These are phyloP conservation scores for Periconia macrospinosa DNA, from an alignment of 2,329 filamentous ascomycete genomes.

Conservation along the genomic window DNA sequence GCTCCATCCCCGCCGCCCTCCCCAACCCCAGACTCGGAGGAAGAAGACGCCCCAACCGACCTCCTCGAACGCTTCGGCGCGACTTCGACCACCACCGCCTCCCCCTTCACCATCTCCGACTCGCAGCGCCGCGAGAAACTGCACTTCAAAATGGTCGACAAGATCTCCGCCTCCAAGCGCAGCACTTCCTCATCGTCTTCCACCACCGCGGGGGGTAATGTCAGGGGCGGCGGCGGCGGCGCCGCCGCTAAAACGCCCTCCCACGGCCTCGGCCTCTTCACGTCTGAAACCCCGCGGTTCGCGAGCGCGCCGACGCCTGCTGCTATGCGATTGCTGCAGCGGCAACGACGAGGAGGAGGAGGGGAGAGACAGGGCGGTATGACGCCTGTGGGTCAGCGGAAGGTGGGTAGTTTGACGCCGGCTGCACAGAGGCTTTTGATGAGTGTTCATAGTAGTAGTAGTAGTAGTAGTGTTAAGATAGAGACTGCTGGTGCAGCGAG, in stretches of 20 bases:
- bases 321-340: slow-evolving; percentile 55
- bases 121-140: slow-evolving; percentile 76
- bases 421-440: slow-evolving; percentile 62
- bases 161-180: slow-evolving; percentile 9
- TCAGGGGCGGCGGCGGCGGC: slow-evolving; percentile 50
- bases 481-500: slow-evolving; percentile 13
- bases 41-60: slow-evolving; percentile 41
- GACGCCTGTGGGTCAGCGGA: slow-evolving; percentile 41
- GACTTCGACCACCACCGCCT: slow-evolving; percentile 12
- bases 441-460: slow-evolving; percentile 42
- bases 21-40: no score
- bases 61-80: slow-evolving; percentile 51
- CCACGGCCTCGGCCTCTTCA: slow-evolving; percentile 29
- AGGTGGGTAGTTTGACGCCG: slow-evolving; percentile 66
- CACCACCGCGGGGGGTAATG: no score
- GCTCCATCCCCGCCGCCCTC: slow-evolving; percentile 74
- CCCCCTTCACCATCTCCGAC: slow-evolving; percentile 73
- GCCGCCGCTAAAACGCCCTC: slow-evolving; percentile 30
- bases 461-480: no score
- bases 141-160: slow-evolving; percentile 67
- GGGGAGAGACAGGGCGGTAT: slow-evolving; percentile 1
- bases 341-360: slow-evolving; percentile 31
- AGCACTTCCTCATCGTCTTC: not conserved
- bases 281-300: slow-evolving; percentile 61
- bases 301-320: slow-evolving; percentile 75